A percentile compares a stretch with the other conserved stretches of the same genome.
Conservation (phyloP, 176 grass and related monocot species). For the Aegilops umbellulata region DNA sequence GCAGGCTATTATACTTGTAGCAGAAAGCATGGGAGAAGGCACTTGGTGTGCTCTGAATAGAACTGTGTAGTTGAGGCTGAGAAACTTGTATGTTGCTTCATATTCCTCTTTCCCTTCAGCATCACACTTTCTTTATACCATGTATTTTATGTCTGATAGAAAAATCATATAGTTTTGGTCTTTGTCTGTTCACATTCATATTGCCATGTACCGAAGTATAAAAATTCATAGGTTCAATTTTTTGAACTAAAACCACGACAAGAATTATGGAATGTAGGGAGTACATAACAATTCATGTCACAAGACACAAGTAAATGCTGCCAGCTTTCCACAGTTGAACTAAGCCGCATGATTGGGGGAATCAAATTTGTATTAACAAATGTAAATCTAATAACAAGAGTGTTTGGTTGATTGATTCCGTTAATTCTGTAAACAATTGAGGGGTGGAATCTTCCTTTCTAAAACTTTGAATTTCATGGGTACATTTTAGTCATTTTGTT, state of each 20-base stretch:
- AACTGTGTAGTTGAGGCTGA: background rate
- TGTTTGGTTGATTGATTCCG: background rate
- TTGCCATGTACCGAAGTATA: background rate
- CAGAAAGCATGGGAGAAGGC: conserved; percentile 37
- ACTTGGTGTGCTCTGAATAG: conserved; percentile 36
- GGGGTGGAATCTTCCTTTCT: background rate
- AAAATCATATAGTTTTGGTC: background rate
- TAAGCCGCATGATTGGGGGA: background rate
- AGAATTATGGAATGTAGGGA: too few species aligned
- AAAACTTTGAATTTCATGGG: background rate
- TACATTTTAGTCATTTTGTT: background rate
- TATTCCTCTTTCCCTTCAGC: background rate
- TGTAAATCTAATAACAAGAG: background rate
- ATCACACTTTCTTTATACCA: background rate
- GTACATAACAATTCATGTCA: background rate
- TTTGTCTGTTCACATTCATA: conserved; percentile 1
- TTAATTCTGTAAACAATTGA: background rate
- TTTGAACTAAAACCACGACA: too few species aligned
- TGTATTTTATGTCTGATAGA: background rate
- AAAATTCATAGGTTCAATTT: too few species aligned
- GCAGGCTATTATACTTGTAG: conserved; percentile 46
- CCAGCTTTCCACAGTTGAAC: background rate
- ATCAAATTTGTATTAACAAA: background rate
- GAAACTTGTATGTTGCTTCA: background rate
- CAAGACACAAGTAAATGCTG: background rate